Evolutionary conservation across 352 stramenopile species (phyloP), one percentile per base, ranked within the genome.

Genomic region (Phytophthora chlamydospora): DNA sequence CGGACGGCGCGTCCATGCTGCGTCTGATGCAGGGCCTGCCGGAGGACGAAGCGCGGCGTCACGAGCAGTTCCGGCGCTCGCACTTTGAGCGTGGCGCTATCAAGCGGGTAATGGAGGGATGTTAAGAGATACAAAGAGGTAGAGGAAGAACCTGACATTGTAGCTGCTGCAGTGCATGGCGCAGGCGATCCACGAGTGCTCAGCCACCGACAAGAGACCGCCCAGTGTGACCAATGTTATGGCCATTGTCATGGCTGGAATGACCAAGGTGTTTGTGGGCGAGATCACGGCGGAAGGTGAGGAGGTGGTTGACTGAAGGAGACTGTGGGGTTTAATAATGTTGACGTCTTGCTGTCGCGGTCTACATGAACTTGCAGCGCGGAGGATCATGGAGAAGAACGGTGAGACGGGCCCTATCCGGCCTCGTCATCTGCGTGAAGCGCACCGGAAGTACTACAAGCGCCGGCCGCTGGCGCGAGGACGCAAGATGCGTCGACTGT

Each of bases 211-310:
- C 58, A 84, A 75, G 56, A 83, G 56, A 29, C 61, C 61, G 32
- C 78, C 84, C 24, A 78, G 60, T 24, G 84, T 93, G 35, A 92
- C 82, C 47, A 88, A 93, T 54, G 83, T 95, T 49, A 95, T 95
- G 86, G 71, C 81, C 16, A 95, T 95, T 44, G 83, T 93, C 62
- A 93, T 95, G 84, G 84, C 80, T 7, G 86, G 86, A n/a, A 91
- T 95, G 77, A 85, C 83, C 27, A 95, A 95, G 52, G 80, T 89
- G 13, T 93, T 95, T 36, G 81, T 92, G 0, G 83, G 86, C 16
- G 81, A 90, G 46, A 74, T 95, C 50, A 91, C 81, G 11, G 79
- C 85, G 2, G 83, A 93, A 84, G 83, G 83, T 92, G 47, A 29
- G 24, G 24, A 29, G 24, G 24, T 29, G 24, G 24, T 29, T 3